Conservation (phyloP, 202 grass and related monocot genomes). For the Digitaria exilis region DNA sequence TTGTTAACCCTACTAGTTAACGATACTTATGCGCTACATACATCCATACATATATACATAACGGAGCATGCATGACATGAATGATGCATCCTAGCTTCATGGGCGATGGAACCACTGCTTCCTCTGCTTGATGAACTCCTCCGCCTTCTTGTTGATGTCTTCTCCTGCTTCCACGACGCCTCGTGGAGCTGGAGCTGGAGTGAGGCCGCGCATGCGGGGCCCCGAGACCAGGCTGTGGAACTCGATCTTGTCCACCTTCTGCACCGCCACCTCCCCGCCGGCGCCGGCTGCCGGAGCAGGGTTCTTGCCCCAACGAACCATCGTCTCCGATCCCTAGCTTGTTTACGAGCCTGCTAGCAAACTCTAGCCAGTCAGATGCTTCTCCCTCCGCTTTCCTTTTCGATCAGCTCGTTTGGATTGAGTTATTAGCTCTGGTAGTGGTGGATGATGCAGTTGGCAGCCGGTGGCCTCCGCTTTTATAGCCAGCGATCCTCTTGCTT, state of each 20-base stretch:
- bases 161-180: background rate
- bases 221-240: background rate
- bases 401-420: background rate
- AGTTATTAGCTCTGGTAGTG: background rate
- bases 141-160: conserved; percentile 32
- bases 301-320: background rate
- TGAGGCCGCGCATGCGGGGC: background rate
- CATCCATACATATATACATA: background rate
- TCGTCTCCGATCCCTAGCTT: background rate
- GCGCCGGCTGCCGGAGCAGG: background rate
- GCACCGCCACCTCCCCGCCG: conserved; percentile 17
- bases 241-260: conserved; percentile 28
- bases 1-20: background rate
- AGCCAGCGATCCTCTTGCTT: background rate
- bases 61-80: background rate
- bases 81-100: background rate
- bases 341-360: background rate
- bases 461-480: background rate
- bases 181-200: background rate
- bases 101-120: background rate
- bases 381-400: background rate
- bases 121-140: conserved; percentile 18
- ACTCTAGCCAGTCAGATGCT: background rate
- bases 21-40: background rate
- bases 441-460: background rate